These are phyloP conservation scores for Penicillium flavigenum DNA, from an alignment of 495 filamentous ascomycete genomes.

Conservation along the genomic window DNA sequence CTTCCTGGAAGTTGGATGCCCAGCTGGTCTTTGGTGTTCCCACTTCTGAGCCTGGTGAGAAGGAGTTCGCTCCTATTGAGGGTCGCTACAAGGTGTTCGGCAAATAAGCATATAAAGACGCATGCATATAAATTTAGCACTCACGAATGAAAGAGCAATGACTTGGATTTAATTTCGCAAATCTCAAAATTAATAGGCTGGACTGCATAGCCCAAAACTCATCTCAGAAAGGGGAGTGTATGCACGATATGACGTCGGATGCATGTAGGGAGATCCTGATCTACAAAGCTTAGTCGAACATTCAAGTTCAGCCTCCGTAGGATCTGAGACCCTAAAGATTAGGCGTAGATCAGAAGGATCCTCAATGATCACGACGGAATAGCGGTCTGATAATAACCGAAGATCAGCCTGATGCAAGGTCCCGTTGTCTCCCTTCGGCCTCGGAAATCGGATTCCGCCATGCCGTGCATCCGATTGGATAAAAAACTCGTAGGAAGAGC, in stretches of 20 bases:
- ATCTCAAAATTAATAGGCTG: not conserved
- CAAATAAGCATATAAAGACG: conserved; percentile 24
- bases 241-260: conserved; percentile 3
- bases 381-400: not conserved
- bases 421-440: conserved; percentile 1
- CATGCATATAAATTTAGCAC: conserved; percentile 1
- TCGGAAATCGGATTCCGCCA: conserved; percentile 8
- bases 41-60: conserved; percentile 34
- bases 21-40: conserved; percentile 53
- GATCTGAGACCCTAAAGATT: not conserved
- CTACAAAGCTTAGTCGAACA: conserved; percentile 2
- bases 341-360: not conserved
- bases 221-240: not conserved
- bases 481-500: not conserved
- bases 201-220: not conserved
- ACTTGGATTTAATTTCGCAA: not conserved
- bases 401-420: not conserved
- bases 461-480: conserved; percentile 13
- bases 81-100: conserved; percentile 46
- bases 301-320: not conserved
- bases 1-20: conserved; percentile 48
- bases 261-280: conserved; percentile 7
- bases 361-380: not conserved
- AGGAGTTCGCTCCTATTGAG: conserved; percentile 40
- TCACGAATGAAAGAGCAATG: conserved; percentile 12